Evolutionary conservation across 805 yeast genomes (phyloP), one percentile per base, ranked within the genome.

Genomic region (Naumovozyma castellii): DNA sequence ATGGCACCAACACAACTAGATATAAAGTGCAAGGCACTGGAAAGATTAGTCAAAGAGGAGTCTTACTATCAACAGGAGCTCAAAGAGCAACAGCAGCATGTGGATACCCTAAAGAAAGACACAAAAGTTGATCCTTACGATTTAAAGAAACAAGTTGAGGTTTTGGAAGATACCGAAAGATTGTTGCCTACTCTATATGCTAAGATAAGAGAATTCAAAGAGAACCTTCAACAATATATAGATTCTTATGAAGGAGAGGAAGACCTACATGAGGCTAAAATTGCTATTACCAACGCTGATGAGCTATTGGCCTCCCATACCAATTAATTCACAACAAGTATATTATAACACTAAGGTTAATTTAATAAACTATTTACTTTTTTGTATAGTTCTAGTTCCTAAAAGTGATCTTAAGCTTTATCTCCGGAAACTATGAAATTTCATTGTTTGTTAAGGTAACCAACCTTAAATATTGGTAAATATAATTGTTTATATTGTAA

Each of bases 1-100:
- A 81, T 81, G 83, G 69, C 85, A 2, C 92, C 90, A 22, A 66
- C 84, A 2, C 76, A 70, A 43, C 61, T 83, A 32, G 83, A 80
- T 50, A 82, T 85, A 56, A 84, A 83, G 49, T 68, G 73, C 29
- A 75, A 72, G 42, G 87, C 95, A 1, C 66, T 85, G 37, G 69
- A 72, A 43, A 69, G 94, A 45, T 65, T 86, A 13, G 50, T 78
- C 31, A 82, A 82, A 48, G 95, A 86, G 55, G 78, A 78, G 45
- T 53, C 53, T 10, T 65, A 75, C 27, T 85, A 84, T 55, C 64
- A 69, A 18, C 65, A 69, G 40, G 94, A 84, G 50, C 66, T 73
- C 29, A 57, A 56, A 13, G 79, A 76, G 35, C 82, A 80, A 45
- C 63, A 69, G 34, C 57, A 57, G 6, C 63, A 61, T 41, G 69